Evolutionary conservation across 441 rosid species (phyloP), one percentile per base, ranked within the genome.

Genomic region (Croton laevigatus): DNA sequence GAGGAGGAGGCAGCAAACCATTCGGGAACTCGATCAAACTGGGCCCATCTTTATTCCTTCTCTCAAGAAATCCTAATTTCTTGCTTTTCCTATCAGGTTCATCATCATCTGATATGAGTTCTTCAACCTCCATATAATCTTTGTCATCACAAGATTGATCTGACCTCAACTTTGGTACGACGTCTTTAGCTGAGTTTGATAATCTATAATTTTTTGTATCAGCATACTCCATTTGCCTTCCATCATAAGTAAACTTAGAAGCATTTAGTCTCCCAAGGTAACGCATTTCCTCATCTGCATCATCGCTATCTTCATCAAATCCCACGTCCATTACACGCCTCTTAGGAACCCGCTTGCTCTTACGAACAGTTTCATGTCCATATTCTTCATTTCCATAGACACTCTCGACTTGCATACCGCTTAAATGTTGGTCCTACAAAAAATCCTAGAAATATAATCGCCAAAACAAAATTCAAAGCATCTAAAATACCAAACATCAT

Each of bases 1-100:
- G 72, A 49, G 96, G 88, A 16, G 91, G 85, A 22, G 89, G 93
- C 66, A 93, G 97, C 69, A 95, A 81, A 71, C 97, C 99, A 82
- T 91, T 80, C 48, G 97, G 93, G 82, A 88, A 93, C 77, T 95
- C 99, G 54, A 88, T 81, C 8, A 76, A 58, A 65, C 80, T 76
- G 42, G 85, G 71, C 59, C 86, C 82, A 52, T 82, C 73, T 80
- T 84, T 92, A 81, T 82, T 82, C 81, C 76, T 87, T 49, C 62
- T 79, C 48, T 84, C 97, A 75, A 73, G 78, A 62, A 75, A 83
- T 78, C 86, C 88, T 76, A 81, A 76, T 84, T 76, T 88, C 78
- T 65, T 75, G 81, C 69, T 82, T 76, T 68, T 82, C 75, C 62
- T 74, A 76, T 66, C 88, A 42, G 78, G 80, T 68, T 83, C 90